These are phyloP conservation scores for Yamadazyma songkhlaensis DNA, from an alignment of 1,139 yeast genomes.

Conservation along the genomic window DNA sequence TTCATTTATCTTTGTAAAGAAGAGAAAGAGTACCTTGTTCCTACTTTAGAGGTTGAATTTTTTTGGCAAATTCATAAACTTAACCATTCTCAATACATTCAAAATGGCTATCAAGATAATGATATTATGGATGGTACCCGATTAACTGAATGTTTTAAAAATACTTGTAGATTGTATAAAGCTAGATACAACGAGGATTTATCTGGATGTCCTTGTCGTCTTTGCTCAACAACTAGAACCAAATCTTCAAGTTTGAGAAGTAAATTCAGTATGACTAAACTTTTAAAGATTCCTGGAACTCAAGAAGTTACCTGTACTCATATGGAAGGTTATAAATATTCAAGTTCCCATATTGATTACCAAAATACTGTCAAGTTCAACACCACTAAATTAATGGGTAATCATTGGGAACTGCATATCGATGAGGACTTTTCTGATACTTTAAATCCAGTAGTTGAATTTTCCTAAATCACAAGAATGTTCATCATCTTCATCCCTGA, in stretches of 20 bases:
- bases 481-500: too few relatives aligned
- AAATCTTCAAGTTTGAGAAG: not conserved
- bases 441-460: too few relatives aligned
- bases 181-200: not conserved
- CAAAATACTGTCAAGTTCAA: not conserved
- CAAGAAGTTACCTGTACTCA: not conserved
- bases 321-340: not conserved
- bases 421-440: too few relatives aligned
- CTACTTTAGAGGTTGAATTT: too few relatives aligned
- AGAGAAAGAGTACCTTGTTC: too few relatives aligned
- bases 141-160: not conserved
- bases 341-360: slow-evolving; percentile 2
- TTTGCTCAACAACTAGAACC: slow-evolving; percentile 1
- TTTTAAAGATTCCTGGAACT: not conserved
- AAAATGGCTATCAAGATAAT: too few relatives aligned
- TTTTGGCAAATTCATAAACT: too few relatives aligned
- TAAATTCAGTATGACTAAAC: slow-evolving; percentile 1
- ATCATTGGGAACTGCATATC: not conserved
- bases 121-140: too few relatives aligned
- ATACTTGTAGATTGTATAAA: not conserved
- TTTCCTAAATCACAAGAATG: too few relatives aligned
- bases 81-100: too few relatives aligned
- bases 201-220: slow-evolving; percentile 1
- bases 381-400: not conserved
- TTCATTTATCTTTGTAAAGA: not conserved